Base-by-base conservation (phyloP, 306 rosid genomes). In the Dalbergia cultrata region DNA sequence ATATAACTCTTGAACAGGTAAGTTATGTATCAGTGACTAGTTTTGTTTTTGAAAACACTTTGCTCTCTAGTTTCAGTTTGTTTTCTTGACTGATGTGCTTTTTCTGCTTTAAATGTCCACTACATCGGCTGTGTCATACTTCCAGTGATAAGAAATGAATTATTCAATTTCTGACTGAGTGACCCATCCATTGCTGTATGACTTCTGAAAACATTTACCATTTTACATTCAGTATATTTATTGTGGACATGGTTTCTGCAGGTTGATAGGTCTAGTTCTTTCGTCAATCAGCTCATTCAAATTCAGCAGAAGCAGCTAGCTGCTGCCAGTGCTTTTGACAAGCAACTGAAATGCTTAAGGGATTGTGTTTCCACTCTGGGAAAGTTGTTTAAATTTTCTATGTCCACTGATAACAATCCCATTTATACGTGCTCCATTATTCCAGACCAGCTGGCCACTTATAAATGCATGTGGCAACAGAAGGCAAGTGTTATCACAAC, bases 401-500 rank as follows among this genome's bases (percentile, higher is more conserved):
- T 84, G 56, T 72, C 75, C 47, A 66, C 83, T 60, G 82, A 88
- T 80, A 63, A 47, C 58, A 59, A 53, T 72, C 80, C 39, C 31
- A 67, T 64, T 64, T 53, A 74, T 76, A 84, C 56, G 78, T 79
- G 79, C 59, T 82, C 89, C 60, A 67, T 89, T 56, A 58, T 82
- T 82, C 89, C 88, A 54, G 85, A 87, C 72, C 95, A 85, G 78
- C 80, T 81, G 63, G 71, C 86, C 77, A 85, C 84, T 64, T 84
- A 82, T 65, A 86, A 81, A 69, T 95, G 91, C 91, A 76, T 93
- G 94, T 95, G 97, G 99, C 95, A 91, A 79, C 99, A 95, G 57
- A 95, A 95, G 88, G 97, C 85, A 81, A 71, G 67, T 75, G 64
- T 19, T 67, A 13, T 33, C 18, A 9, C 49, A 67, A 18, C 58